Percentiles rank a stretch among this genome's conserved stretches.
Conservation (phyloP, 75 land plant species). For the Cunninghamia lanceolata region DNA sequence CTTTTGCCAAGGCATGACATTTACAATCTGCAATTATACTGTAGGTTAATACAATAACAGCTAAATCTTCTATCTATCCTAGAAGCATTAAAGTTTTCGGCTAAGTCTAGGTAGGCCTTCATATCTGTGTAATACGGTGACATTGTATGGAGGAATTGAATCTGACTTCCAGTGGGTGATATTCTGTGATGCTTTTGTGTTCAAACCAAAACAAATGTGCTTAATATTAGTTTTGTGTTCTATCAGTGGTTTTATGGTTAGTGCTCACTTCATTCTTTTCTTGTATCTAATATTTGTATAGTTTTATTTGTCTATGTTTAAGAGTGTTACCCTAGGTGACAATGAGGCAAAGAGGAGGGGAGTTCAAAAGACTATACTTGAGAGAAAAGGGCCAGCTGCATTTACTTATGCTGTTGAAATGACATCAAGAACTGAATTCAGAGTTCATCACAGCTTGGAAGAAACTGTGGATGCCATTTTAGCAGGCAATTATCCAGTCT, state of each 20-base stretch:
- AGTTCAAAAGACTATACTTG: slow-evolving; percentile 95
- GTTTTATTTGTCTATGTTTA: slow-evolving; percentile 14
- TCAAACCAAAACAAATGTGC: background rate
- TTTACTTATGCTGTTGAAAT: slow-evolving; percentile 92
- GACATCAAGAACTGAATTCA: slow-evolving; percentile 86
- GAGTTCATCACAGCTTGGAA: slow-evolving; percentile 88
- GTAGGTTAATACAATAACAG: background rate
- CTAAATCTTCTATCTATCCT: background rate
- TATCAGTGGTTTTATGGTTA: background rate
- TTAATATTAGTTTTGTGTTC: background rate
- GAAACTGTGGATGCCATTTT: slow-evolving; percentile 96
- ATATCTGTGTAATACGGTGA: background rate
- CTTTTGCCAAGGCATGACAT: background rate
- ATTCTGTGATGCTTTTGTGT: background rate
- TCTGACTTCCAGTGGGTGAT: background rate
- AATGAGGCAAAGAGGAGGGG: slow-evolving; percentile 94
- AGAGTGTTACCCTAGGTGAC: slow-evolving; percentile 99
- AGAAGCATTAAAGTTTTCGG: background rate
- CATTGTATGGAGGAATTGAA: background rate
- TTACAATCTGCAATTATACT: background rate
- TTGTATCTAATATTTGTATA: slow-evolving; percentile 2
- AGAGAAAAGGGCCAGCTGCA: slow-evolving; percentile 93
- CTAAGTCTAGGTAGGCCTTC: background rate
- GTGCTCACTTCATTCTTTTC: background rate
- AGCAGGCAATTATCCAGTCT: slow-evolving; percentile 50